phyloP scores from a whole-genome alignment of 805 yeast species.

The Vanderwaltozyma tropicalis region DNA sequence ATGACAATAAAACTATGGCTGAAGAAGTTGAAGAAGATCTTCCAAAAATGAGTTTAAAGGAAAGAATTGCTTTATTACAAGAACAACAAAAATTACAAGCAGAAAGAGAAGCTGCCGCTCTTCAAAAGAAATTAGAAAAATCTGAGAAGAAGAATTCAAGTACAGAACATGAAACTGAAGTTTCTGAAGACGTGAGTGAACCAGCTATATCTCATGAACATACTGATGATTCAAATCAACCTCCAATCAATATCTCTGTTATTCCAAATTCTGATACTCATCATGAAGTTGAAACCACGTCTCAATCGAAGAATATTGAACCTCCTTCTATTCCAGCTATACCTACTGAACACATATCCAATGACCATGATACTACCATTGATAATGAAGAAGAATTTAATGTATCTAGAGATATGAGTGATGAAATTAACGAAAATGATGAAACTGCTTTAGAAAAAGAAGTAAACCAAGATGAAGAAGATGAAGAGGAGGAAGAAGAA shows the following conservation, averaged over 20 bases:
- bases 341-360: too few relatives aligned
- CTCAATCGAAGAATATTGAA: background rate
- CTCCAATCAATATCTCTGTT: background rate
- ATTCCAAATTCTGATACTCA: background rate
- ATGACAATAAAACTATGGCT: constrained; percentile 12
- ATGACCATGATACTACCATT: background rate
- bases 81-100: constrained; percentile 73
- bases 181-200: background rate
- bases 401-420: background rate
- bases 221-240: background rate
- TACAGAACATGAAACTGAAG: background rate
- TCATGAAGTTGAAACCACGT: background rate
- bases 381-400: background rate
- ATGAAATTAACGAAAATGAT: background rate
- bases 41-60: constrained; percentile 76
- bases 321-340: too few relatives aligned
- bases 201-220: background rate
- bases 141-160: constrained; percentile 15
- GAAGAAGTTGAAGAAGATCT: constrained; percentile 40
- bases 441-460: constrained; percentile 16
- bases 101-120: constrained; percentile 53
- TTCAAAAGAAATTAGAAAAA: constrained; percentile 44
- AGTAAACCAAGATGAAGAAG: constrained; percentile 24
- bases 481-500: constrained; percentile 40
- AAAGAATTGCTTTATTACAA: constrained; percentile 76